Evolutionary conservation across 306 rosid species (phyloP), one percentile per base, ranked within the genome.

Genomic region (Vigna unguiculata): DNA sequence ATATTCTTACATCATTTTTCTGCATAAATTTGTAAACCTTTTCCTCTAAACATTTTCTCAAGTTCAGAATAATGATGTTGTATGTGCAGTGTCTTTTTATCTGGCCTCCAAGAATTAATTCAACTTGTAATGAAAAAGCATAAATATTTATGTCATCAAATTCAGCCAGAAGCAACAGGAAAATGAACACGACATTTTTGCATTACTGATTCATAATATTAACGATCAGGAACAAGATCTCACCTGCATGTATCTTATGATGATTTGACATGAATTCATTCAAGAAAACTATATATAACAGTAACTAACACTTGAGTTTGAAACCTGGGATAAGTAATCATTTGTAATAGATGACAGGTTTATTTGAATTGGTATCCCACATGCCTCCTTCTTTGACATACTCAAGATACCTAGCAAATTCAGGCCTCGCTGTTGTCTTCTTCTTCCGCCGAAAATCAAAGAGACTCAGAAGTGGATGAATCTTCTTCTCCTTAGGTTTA

Each of bases 351-450:
- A 90, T 88, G 28, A 90, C 87, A 71, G 95, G 92, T 34, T 74
- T 71, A 74, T 81, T 88, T 48, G 88, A 59, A 17, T 81, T 76
- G 48, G 15, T 62, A 83, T 88, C 89, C 90, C 92, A 90, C 76
- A 79, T 63, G 78, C 95, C 95, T 61, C 92, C 95, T 72, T 90
- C 95, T 83, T 90, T 90, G 46, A 90, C 12, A 79, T 87, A 88
- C 78, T 88, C 86, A 34, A 87, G 63, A 78, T 88, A 90, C 77
- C 92, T 90, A 0, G 83, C 60, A 58, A 88, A 82, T 64, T 90
- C 92, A 19, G 92, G 95, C 78, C 34, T 90, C 7, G 90, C 84
- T 4, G 90, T 88, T 9, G 90, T 46, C 72, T 81, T 90, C 86
- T 87, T 88, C 86, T 86, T 88, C 10, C 82, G 55, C 15, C 84